Base-by-base conservation (phyloP, 2,329 filamentous ascomycete genomes). In the Alternaria ethzedia region DNA sequence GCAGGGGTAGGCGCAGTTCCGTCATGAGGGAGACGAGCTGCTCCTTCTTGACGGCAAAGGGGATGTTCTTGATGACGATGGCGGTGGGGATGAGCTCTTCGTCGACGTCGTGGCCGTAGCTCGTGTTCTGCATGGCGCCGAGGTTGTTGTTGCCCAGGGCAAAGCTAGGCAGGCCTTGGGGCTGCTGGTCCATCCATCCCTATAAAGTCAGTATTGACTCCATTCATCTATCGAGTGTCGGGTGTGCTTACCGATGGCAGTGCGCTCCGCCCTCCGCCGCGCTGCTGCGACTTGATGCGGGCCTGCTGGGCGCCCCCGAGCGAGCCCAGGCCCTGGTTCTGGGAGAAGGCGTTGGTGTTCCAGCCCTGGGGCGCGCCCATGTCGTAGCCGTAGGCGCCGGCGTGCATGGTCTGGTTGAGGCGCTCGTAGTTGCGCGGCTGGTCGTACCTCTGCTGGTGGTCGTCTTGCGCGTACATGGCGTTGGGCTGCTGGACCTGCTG, bases 31-130 rank as follows among this genome's bases (percentile, higher is more conserved):
- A 89, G 32, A 97, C 93, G 43, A 99, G 86, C 74, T 95, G 93
- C 82, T 99, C 96, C 82, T 98, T 98, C 81, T 97, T 94, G 61
- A 98, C 94, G 26, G 96, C 96, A 79, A 99, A 99, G 0, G 96
- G 96, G 41, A 99, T 99, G 79, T 99, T 99, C 84, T 99, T 99
- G 82, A 99, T 98, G 63, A 99, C 96, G 73, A 99, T 98, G 58
- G 96, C 96, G 4, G 96, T 99, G 3, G 95, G 95, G 63, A 99
- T 99, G 64, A 99, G 88, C 82, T 98, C 95, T 70, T 97, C 95
- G 60, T 89, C 86, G 51, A 89, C 87, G 62, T 85, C 83, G 41
- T 84, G 83, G 60, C 81, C 74, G 69, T 86, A 82, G 59, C 80
- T 81, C 60, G 82, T 83, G 78, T 73, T 79, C 74, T 78, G 70